These are phyloP conservation scores for Parietaria judaica DNA, from an alignment of 306 rosid species.

Conservation along the genomic window DNA sequence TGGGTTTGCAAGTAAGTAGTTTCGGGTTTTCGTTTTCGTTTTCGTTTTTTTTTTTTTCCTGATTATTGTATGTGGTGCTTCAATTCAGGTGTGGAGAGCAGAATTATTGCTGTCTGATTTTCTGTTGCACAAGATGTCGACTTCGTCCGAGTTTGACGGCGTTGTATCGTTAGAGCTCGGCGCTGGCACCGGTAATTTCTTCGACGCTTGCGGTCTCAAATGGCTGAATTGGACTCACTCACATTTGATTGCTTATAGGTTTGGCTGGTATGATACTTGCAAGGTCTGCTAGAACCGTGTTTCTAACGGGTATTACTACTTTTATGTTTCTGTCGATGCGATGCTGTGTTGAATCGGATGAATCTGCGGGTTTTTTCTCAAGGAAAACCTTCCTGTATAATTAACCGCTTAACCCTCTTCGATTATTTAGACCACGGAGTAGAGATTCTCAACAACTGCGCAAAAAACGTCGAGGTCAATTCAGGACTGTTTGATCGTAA, in stretches of 20 bases:
- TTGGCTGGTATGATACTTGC: constrained; percentile 76
- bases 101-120: constrained; percentile 73
- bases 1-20: constrained; percentile 70
- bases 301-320: constrained; percentile 59
- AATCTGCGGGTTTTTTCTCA: too few relatives aligned
- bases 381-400: too few relatives aligned
- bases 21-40: constrained; percentile 1
- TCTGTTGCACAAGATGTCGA: constrained; percentile 48
- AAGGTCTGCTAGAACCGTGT: constrained; percentile 44
- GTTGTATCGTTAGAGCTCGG: constrained; percentile 66
- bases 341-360: too few relatives aligned
- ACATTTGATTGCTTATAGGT: constrained; percentile 44
- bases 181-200: constrained; percentile 68
- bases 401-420: constrained; percentile 10
- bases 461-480: constrained; percentile 60
- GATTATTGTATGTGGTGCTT: background rate
- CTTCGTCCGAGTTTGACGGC: constrained; percentile 58
- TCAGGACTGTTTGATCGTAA: constrained; percentile 33
- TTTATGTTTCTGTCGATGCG: background rate
- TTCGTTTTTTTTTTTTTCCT: background rate
- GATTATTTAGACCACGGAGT: constrained; percentile 55
- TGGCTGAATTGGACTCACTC: constrained; percentile 17
- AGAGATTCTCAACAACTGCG: constrained; percentile 76
- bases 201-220: constrained; percentile 9
- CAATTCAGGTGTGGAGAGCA: constrained; percentile 75